phyloP scores from a whole-genome alignment of 192 early-diverging fungal genomes.

The Endogone sp. region DNA sequence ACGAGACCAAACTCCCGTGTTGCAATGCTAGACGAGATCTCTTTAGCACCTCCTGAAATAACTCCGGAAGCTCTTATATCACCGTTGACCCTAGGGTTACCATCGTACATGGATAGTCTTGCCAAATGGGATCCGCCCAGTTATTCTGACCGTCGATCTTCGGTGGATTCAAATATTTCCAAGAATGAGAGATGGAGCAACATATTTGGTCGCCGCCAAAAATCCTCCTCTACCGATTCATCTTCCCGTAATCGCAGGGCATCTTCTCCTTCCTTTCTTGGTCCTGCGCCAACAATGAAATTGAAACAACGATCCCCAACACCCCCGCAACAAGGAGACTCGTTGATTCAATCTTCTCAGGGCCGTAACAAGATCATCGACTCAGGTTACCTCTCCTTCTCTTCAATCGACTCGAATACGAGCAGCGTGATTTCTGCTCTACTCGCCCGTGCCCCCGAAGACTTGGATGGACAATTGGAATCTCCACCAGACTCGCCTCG shows the following conservation, averaged over 20 bases:
- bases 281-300: neutral
- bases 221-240: conserved; percentile 2
- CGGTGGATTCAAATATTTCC: neutral
- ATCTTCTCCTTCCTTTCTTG: conserved; percentile 2
- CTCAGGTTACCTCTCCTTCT: neutral
- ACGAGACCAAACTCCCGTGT: no score
- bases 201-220: conserved; percentile 13
- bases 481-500: neutral
- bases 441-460: no score
- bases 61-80: neutral
- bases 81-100: neutral
- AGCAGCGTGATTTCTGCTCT: neutral
- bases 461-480: no score
- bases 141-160: conserved; percentile 8
- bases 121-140: neutral
- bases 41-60: neutral
- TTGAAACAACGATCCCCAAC: conserved; percentile 5
- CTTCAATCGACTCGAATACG: neutral
- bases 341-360: neutral
- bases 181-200: neutral
- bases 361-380: conserved; percentile 1
- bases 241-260: neutral
- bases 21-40: no score
- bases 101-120: no score
- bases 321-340: neutral